Percentiles rank a stretch among this genome's conserved stretches.
phyloP scores from a whole-genome alignment of 805 yeast genomes.

The Debaryomyces hansenii region DNA sequence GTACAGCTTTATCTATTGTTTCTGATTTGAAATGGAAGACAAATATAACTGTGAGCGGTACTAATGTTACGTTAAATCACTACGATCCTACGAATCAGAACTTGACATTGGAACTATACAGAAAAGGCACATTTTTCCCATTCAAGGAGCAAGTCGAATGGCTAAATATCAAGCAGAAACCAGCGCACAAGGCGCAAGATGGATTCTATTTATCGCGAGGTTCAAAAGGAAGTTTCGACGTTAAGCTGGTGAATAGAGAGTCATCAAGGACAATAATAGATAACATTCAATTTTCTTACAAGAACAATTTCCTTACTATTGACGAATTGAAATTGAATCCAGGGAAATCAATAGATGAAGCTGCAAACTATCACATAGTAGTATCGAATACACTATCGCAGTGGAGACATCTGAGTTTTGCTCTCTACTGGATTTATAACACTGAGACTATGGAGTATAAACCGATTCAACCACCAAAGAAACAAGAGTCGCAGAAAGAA shows the following conservation, averaged over 20 bases:
- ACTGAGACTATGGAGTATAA: conserved; percentile 24
- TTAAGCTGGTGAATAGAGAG: conserved; percentile 26
- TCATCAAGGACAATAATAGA: conserved; percentile 30
- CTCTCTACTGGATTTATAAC: conserved; percentile 37
- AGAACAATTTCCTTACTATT: conserved; percentile 35
- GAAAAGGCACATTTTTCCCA: conserved; percentile 23
- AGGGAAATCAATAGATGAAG: conserved; percentile 41
- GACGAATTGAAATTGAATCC: conserved; percentile 38
- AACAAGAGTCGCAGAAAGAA: conserved; percentile 3
- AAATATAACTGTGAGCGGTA: conserved; percentile 20
- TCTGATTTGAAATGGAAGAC: conserved; percentile 23
- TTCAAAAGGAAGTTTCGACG: conserved; percentile 11
- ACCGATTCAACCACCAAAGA: conserved; percentile 33
- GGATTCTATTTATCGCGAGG: conserved; percentile 31
- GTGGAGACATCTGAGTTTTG: conserved; percentile 41
- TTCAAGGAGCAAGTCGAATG: conserved; percentile 20
- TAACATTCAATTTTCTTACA: conserved; percentile 36
- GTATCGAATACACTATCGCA: conserved; percentile 48
- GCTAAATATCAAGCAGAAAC: conserved; percentile 33
- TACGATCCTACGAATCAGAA: conserved; percentile 27
- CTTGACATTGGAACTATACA: conserved; percentile 23
- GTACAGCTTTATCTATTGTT: conserved; percentile 15
- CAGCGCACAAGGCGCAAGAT: conserved; percentile 15
- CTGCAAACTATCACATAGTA: conserved; percentile 49
- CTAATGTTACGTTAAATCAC: conserved; percentile 30